Base-by-base conservation (phyloP, 805 yeast genomes). In the Kodamaea neixiangensis region DNA sequence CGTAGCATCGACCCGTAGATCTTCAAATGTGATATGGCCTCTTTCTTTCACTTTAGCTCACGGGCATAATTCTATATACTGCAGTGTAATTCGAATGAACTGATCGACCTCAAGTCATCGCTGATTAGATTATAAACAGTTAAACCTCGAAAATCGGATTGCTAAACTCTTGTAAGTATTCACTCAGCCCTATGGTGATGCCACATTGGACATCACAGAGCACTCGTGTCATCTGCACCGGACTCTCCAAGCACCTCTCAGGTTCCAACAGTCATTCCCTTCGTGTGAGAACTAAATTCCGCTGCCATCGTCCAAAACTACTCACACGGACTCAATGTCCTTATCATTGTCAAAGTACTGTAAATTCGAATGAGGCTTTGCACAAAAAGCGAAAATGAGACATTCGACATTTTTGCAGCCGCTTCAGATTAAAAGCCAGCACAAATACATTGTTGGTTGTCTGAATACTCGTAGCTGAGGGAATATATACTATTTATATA, bases 331-430 rank as follows among this genome's bases (percentile, higher is more conserved):
- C 29, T 5, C 9, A 9, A 22, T 6, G 29, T 9, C 29, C 29
- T 22, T 22, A 22, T 22, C 9, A 6, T 22, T 22, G 29, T 22
- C 9, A 22, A 9, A 9, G 29, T 22, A 9, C 9, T 22, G 29
- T 22, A 22, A 22, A 9, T 22, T 22, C 29, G 5, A 22, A 22
- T 6, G 5, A 6, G 5, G 76, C 75, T 19, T 75, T 63, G n/a
- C 64, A 54, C 18, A 22, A 22, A 22, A 5, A 6, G 5, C 9
- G 9, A 22, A 5, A 6, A 9, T 22, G 9, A 22, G 29, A 22
- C 29, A 22, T 22, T 22, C 29, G 29, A 22, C 29, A 22, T 22
- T 22, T 22, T 22, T 22, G 29, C 29, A 22, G 9, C 29, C 29
- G 9, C 9, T 22, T 9, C 9, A 22, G 29, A 22, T 22, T 22